phyloP scores from a whole-genome alignment of 495 filamentous ascomycete species.

The Trichoderma erinaceum region DNA sequence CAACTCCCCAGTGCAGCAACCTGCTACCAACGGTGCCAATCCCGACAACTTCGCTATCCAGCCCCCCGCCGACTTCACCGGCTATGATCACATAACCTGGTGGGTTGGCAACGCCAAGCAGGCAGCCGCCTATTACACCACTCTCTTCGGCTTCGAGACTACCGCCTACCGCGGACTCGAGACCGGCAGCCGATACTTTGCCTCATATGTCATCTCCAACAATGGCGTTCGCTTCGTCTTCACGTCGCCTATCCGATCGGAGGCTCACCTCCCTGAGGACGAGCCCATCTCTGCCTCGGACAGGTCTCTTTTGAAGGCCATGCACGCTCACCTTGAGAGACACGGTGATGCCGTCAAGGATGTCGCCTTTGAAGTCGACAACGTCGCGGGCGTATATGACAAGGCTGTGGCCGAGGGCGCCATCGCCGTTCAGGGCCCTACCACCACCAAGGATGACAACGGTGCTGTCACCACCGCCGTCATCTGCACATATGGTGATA shows the following conservation, averaged over 20 bases:
- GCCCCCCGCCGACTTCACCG: constrained; percentile 55
- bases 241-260: constrained; percentile 68
- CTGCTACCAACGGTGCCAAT: constrained; percentile 12
- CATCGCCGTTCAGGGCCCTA: constrained; percentile 53
- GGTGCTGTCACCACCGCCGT: constrained; percentile 61
- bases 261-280: constrained; percentile 42
- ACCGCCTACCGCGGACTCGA: constrained; percentile 83
- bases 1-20: constrained; percentile 33
- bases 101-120: constrained; percentile 96
- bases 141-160: constrained; percentile 72
- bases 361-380: constrained; percentile 86
- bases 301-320: constrained; percentile 53
- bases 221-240: constrained; percentile 75
- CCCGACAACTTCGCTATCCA: constrained; percentile 38
- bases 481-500: constrained; percentile 84
- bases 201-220: constrained; percentile 77
- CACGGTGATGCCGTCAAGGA: constrained; percentile 92
- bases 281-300: constrained; percentile 50
- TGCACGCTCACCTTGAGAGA: constrained; percentile 67
- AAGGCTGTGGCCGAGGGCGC: constrained; percentile 66
- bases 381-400: constrained; percentile 65
- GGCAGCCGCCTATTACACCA: constrained; percentile 78
- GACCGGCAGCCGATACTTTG: constrained; percentile 67
- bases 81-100: constrained; percentile 88
- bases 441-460: constrained; percentile 42